These are phyloP conservation scores for Blastocystis sp. DNA, from an alignment of 352 stramenopile species.

Conservation along the genomic window DNA sequence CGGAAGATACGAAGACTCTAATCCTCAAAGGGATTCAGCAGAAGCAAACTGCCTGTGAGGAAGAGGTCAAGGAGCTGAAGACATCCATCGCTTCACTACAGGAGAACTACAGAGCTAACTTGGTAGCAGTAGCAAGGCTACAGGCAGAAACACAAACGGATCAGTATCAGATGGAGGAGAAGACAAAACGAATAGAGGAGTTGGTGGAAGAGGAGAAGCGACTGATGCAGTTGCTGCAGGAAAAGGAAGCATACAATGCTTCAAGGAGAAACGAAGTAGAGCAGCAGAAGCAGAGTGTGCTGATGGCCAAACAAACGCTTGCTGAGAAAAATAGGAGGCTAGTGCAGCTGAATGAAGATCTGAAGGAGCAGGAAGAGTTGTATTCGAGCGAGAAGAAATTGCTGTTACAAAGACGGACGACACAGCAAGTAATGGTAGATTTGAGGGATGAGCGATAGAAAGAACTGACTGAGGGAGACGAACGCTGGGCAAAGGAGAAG, in stretches of 20 bases:
- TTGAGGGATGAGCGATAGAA: background rate
- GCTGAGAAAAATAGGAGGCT: background rate
- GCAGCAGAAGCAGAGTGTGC: conserved; percentile 62
- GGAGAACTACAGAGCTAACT: background rate
- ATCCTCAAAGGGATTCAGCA: background rate
- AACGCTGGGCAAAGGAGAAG: background rate
- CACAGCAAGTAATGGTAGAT: background rate
- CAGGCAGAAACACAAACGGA: background rate
- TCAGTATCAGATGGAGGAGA: background rate
- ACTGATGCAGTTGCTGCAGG: background rate
- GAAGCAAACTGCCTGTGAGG: background rate
- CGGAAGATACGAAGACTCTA: background rate
- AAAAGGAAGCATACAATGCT: background rate
- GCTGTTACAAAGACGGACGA: background rate
- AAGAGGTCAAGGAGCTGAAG: background rate
- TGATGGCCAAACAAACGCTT: background rate
- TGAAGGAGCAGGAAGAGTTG: conserved; percentile 63
- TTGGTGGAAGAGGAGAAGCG: background rate
- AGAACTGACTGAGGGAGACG: background rate
- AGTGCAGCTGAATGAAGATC: conserved; percentile 61
- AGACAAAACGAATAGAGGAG: background rate
- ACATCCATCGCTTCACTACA: background rate
- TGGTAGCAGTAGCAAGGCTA: background rate
- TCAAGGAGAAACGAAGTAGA: conserved; percentile 24
- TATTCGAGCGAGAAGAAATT: conserved; percentile 49